Evolutionary conservation across 2,329 filamentous ascomycete genomes (phyloP).

Genomic region (Fusarium beomiforme): DNA sequence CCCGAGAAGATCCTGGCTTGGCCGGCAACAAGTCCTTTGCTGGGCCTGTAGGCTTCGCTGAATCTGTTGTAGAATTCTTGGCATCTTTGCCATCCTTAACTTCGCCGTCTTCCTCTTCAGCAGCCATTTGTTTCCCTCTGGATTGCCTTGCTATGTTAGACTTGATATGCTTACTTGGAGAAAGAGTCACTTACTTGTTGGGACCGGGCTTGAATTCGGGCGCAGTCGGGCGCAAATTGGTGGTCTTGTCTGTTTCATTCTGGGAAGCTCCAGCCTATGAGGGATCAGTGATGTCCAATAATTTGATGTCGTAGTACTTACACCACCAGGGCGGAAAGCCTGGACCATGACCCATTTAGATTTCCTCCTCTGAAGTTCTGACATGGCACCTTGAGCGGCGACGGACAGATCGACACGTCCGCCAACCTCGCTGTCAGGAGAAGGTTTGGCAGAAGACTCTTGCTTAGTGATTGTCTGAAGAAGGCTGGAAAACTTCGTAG

Average conservation of each 20-base stretch:
- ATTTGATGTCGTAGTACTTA: constrained; percentile 48
- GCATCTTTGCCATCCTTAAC: constrained; percentile 67
- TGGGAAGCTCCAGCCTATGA: constrained; percentile 44
- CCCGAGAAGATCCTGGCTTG: constrained; percentile 44
- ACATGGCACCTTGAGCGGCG: constrained; percentile 76
- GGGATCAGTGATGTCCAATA: constrained; percentile 30
- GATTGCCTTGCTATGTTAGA: constrained; percentile 24
- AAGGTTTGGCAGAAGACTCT: constrained; percentile 62
- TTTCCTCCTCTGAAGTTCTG: constrained; percentile 73
- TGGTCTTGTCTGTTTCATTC: constrained; percentile 45
- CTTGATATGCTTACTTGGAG: not conserved
- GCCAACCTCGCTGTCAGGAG: constrained; percentile 62
- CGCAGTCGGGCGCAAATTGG: constrained; percentile 67
- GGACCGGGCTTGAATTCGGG: constrained; percentile 70
- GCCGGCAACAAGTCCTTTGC: constrained; percentile 49
- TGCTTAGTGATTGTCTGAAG: constrained; percentile 73
- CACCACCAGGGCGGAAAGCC: constrained; percentile 73
- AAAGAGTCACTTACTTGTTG: constrained; percentile 47
- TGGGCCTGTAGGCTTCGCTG: constrained; percentile 16
- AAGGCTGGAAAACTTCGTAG: constrained; percentile 70
- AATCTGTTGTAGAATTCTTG: constrained; percentile 31
- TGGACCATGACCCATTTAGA: constrained; percentile 79
- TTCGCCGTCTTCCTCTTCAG: constrained; percentile 77
- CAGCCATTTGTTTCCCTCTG: constrained; percentile 38
- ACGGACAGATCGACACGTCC: constrained; percentile 79